Evolutionary conservation across 768 basidiomycete species (phyloP), one percentile per base, ranked within the genome.

Genomic region (Suillus hirtellus): DNA sequence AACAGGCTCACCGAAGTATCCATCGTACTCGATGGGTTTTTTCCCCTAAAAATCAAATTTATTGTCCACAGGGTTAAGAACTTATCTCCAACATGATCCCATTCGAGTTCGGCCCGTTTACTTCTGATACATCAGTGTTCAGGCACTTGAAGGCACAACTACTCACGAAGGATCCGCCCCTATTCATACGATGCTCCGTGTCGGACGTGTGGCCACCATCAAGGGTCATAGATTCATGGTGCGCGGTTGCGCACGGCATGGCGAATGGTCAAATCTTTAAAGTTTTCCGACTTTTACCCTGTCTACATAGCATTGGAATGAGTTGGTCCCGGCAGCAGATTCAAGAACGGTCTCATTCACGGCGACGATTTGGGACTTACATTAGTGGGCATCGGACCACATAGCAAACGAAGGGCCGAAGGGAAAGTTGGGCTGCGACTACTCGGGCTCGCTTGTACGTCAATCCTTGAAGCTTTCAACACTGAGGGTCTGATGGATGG

Each of bases 311-410:
- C 97, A 24, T 76, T 98, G 69, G 91, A 96, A 70, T 80, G 96
- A 64, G 93, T 96, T 17, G 96, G 97, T 4, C 75, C 99, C 47
- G 92, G 90, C 24, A 77, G 79, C 62, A 87, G 84, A 14, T 81
- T 72, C 59, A 78, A 81, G 65, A 89, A 89, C 71, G 94, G 93
- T 2, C 96, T 99, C 72, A 99, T 98, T 77, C 96, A 98, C 71
- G 96, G 96, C 17, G 93, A 95, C 75, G 96, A 96, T 69, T 99
- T 96, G 17, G 19, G 90, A n/a, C 72, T 89, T 43, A 95, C 95
- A 2, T 95, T 96, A 3, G 94, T 99, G 8, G 96, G 99, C 74
- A 95, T 95, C 92, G 91, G 86, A 2, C 80, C 79, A 38, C 86
- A 86, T 63, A 76, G 81, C 56, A 83, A 81, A 64, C 79, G 81